Percentiles rank a stretch among this genome's conserved stretches.
Evolutionary conservation across 257 asterid genomes (phyloP).

Genomic region (Solanum ossicruentum): DNA sequence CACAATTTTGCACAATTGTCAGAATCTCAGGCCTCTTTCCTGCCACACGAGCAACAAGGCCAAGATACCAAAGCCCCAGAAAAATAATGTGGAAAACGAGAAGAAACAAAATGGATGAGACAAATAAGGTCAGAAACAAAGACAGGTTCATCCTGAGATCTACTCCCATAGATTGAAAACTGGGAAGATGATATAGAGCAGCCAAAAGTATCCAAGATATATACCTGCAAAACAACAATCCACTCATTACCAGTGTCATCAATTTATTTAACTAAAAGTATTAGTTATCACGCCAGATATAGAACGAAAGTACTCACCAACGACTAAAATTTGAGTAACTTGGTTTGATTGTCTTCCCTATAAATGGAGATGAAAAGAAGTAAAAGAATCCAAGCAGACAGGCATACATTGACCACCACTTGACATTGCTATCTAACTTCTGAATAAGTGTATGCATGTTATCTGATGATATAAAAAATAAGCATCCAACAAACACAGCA

Average conservation of each 20-base stretch:
- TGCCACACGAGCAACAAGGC: constrained; percentile 95
- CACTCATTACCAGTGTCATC: background rate
- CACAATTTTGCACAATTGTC: constrained; percentile 86
- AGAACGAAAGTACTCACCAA: constrained; percentile 37
- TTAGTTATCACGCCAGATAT: background rate
- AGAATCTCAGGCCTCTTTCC: constrained; percentile 81
- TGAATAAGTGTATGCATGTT: constrained; percentile 92
- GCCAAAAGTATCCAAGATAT: constrained; percentile 90
- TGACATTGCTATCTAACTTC: constrained; percentile 92
- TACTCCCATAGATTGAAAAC: constrained; percentile 98
- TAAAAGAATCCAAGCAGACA: constrained; percentile 98
- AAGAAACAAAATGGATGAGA: constrained; percentile 87
- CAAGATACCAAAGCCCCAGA: constrained; percentile 91
- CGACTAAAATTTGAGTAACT: constrained; percentile 96
- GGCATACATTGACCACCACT: constrained; percentile 99
- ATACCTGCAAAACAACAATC: constrained; percentile 46
- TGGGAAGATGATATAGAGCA: constrained; percentile 94
- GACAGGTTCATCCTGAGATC: constrained; percentile 96
- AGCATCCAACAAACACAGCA: constrained; percentile 89
- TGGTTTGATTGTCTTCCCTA: constrained; percentile 93
- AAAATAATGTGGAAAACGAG: constrained; percentile 79
- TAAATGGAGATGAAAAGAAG: constrained; percentile 93
- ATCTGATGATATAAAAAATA: constrained; percentile 94
- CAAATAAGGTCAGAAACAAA: constrained; percentile 68
- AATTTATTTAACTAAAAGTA: background rate